These are phyloP conservation scores for Hygrophila difformis DNA, from an alignment of 257 asterid species.

Conservation along the genomic window DNA sequence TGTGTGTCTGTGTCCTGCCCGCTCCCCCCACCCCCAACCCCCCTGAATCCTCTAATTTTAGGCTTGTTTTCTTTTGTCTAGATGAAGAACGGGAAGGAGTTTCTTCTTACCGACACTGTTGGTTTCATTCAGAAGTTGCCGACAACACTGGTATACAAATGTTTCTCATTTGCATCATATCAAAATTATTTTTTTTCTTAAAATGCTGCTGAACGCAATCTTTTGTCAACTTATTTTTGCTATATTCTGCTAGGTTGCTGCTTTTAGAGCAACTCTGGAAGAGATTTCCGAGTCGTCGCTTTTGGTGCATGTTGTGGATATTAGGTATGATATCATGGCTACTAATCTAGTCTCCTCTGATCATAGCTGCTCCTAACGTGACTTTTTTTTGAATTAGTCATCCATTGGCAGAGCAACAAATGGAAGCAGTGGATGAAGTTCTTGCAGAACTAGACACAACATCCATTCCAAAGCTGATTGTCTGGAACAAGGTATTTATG, in stretches of 20 bases:
- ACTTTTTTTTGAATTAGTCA: slow-evolving; percentile 50
- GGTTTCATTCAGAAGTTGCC: slow-evolving; percentile 97
- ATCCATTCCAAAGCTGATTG: slow-evolving; percentile 71
- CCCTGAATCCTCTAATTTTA: slow-evolving; percentile 8
- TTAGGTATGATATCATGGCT: slow-evolving; percentile 44
- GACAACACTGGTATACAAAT: slow-evolving; percentile 71
- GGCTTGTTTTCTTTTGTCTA: slow-evolving; percentile 22
- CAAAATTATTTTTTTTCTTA: not conserved
- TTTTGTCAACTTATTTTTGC: slow-evolving; percentile 14
- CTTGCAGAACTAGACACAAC: slow-evolving; percentile 74
- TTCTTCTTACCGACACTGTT: slow-evolving; percentile 91
- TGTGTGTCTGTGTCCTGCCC: slow-evolving; percentile 1
- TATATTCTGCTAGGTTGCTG: slow-evolving; percentile 77
- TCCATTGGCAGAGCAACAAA: slow-evolving; percentile 88
- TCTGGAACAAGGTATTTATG: slow-evolving; percentile 83
- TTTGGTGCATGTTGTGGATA: slow-evolving; percentile 92
- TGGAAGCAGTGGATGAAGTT: slow-evolving; percentile 89
- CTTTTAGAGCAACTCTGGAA: slow-evolving; percentile 95
- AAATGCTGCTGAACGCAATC: slow-evolving; percentile 11
- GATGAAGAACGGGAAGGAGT: slow-evolving; percentile 91
- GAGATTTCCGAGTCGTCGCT: slow-evolving; percentile 90
- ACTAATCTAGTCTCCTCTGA: slow-evolving; percentile 9
- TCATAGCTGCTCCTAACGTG: slow-evolving; percentile 19
- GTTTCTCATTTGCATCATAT: not conserved
- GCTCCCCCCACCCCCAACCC: too few species aligned